Evolutionary conservation across 345 rosid species (phyloP).

Genomic region (Capsella bursapastoris): DNA sequence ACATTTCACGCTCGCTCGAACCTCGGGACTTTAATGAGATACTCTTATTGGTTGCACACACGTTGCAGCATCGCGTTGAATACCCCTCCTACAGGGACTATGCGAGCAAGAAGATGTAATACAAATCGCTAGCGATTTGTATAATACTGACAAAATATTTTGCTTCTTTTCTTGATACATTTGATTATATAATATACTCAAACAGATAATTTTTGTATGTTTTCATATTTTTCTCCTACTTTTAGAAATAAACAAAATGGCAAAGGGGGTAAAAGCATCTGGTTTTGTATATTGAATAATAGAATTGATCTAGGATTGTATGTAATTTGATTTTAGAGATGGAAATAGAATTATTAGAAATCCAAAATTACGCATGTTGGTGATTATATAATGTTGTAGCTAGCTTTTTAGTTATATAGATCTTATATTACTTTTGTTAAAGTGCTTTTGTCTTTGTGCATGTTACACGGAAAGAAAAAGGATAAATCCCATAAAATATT

Average conservation of each 20-base stretch:
- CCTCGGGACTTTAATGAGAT: constrained; percentile 64
- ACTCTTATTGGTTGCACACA: constrained; percentile 72
- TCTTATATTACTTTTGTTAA: background rate
- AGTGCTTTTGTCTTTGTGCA: constrained; percentile 22
- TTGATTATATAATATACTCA: constrained; percentile 12
- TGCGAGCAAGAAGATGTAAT: constrained; percentile 61
- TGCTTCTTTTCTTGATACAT: background rate
- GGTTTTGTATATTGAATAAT: constrained; percentile 17
- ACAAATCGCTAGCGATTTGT: constrained; percentile 58
- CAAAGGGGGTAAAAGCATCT: background rate
- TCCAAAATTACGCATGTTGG: background rate
- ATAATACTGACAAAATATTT: background rate
- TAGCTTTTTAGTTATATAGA: background rate
- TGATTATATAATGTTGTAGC: background rate
- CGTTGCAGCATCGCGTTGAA: constrained; percentile 60
- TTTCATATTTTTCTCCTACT: constrained; percentile 8
- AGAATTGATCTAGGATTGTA: constrained; percentile 3
- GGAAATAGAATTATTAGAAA: background rate
- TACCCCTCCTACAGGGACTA: constrained; percentile 74
- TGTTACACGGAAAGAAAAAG: constrained; percentile 36
- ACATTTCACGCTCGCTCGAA: constrained; percentile 68
- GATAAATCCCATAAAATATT: background rate
- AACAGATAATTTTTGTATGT: constrained; percentile 20
- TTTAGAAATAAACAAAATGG: constrained; percentile 21
- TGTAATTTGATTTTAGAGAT: background rate